A percentile compares a stretch with the other conserved stretches of the same genome.
Conservation (phyloP, 805 yeast species). For the Jamesozyma spencerorum region DNA sequence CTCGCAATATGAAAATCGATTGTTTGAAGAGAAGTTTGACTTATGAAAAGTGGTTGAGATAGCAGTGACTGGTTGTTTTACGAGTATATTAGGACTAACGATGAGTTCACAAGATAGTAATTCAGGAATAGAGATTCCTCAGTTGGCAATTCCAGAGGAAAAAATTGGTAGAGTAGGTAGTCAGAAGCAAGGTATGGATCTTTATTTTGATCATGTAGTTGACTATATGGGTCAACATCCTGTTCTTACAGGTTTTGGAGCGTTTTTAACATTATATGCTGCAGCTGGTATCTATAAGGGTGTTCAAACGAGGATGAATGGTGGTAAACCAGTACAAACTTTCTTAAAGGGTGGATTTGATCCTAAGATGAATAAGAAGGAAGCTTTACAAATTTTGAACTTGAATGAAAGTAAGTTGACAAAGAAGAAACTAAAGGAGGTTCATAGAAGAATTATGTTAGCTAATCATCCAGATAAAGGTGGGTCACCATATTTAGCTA, state of each 20-base stretch:
- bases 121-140: conserved; percentile 18
- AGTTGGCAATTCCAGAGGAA: conserved; percentile 25
- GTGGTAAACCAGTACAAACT: conserved; percentile 37
- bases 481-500: conserved; percentile 82
- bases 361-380: conserved; percentile 78
- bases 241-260: conserved; percentile 60
- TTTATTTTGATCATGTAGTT: conserved; percentile 53
- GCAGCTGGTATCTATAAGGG: conserved; percentile 60
- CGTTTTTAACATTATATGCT: conserved; percentile 51
- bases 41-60: too few relatives aligned
- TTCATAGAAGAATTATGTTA: conserved; percentile 80
- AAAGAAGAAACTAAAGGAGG: conserved; percentile 65
- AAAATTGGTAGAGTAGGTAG: not conserved
- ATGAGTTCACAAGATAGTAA: conserved; percentile 5
- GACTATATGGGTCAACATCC: conserved; percentile 70
- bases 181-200: conserved; percentile 36
- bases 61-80: too few relatives aligned
- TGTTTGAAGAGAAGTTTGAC: too few relatives aligned
- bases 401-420: conserved; percentile 57
- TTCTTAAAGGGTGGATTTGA: conserved; percentile 87
- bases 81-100: not conserved
- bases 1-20: not conserved
- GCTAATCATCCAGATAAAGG: conserved; percentile 94
- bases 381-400: conserved; percentile 77
- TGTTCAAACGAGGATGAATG: conserved; percentile 35